Evolutionary conservation across 2,329 filamentous ascomycete genomes (phyloP), one percentile per base, ranked within the genome.

Genomic region (Neonectria sp.): DNA sequence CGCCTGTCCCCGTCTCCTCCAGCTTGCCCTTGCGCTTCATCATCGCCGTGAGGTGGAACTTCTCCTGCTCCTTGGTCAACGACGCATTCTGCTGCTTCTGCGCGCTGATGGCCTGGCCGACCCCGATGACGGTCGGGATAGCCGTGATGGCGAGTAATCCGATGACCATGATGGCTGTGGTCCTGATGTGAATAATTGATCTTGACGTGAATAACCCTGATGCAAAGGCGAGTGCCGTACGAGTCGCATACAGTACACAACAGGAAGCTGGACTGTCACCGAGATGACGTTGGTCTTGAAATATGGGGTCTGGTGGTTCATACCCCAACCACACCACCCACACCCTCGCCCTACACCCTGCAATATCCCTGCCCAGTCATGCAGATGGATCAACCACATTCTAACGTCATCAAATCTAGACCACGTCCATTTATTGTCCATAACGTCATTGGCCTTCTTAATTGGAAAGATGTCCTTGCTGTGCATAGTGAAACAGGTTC

Each of bases 71-170:
- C 76, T 88, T 89, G 63, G 83, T 80, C 52, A 84, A 81, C 33
- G 83, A 81, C 31, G 75, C 79, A 69, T 89, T 85, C 73, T 86
- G 82, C 75, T 84, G 85, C 79, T 89, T 88, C 77, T 89, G 86
- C 3, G 86, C 86, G 73, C 86, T 86, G 68, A 89, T 80, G 7
- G 86, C 87, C 72, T 89, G 81, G 48, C 85, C 86, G 21, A 88
- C 86, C 9, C 87, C 87, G 48, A 86, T 88, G 46, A 87, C 84
- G 13, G 86, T 88, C 53, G 87, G 87, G 69, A 89, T 89, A 48
- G 85, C 80, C 55, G 84, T 78, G 61, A 89, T 79, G 58, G 84
- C 79, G 21, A 89, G 80, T n/a, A 89, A 77, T 29, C 86, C 87
- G 63, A 89, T 81, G 48, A 86, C 82, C 84, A 86, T 86, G 55